Percentiles rank a stretch among this genome's conserved stretches.
phyloP scores from a whole-genome alignment of 1,284 basidiomycete genomes.

The Leucoagaricus sp. region DNA sequence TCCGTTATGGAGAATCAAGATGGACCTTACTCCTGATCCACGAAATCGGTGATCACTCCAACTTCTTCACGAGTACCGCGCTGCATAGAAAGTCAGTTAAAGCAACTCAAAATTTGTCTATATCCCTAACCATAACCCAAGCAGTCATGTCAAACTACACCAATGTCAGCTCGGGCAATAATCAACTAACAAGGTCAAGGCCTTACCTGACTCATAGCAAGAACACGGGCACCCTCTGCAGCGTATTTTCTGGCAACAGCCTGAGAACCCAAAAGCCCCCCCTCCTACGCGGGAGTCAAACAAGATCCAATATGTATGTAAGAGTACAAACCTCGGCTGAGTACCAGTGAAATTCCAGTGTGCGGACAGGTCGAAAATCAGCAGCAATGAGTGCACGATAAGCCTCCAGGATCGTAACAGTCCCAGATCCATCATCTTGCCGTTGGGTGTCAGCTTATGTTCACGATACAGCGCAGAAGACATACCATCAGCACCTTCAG shows the following conservation, averaged over 20 bases:
- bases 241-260: constrained; percentile 86
- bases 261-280: constrained; percentile 93
- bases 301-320: background rate
- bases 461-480: constrained; percentile 13
- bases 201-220: constrained; percentile 86
- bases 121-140: constrained; percentile 76
- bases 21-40: constrained; percentile 57
- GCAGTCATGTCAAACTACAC: constrained; percentile 91
- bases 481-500: constrained; percentile 72
- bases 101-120: constrained; percentile 7
- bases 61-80: constrained; percentile 83
- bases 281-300: constrained; percentile 68
- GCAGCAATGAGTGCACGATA: constrained; percentile 83
- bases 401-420: constrained; percentile 89
- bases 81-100: constrained; percentile 30
- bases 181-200: background rate
- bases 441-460: constrained; percentile 15
- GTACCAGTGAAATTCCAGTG: constrained; percentile 97
- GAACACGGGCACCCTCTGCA: constrained; percentile 61
- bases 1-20: constrained; percentile 18
- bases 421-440: constrained; percentile 87
- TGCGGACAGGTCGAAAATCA: constrained; percentile 74
- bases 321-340: constrained; percentile 71
- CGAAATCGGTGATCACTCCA: constrained; percentile 90
- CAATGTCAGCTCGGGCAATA: background rate